Conservation (phyloP, 2,329 filamentous ascomycete genomes). For the Penicillium sclerotigenum region DNA sequence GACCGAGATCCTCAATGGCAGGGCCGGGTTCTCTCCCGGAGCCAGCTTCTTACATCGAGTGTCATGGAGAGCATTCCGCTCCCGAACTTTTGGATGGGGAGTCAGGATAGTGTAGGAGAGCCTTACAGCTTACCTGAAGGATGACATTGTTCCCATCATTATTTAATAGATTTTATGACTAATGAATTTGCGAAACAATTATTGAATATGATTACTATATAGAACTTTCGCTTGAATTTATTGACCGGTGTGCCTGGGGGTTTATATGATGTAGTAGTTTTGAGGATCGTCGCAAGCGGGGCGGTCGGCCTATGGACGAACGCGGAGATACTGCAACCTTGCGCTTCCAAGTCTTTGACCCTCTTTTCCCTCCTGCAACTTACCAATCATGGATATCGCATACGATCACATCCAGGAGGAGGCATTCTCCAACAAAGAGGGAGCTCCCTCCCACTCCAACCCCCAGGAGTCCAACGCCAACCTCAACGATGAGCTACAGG, state of each 20-base stretch:
- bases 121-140: slow-evolving; percentile 33
- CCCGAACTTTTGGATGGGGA: slow-evolving; percentile 39
- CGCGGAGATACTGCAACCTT: slow-evolving; percentile 24
- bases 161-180: slow-evolving; percentile 14
- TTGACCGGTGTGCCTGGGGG: background rate
- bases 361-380: slow-evolving; percentile 1
- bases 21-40: slow-evolving; percentile 30
- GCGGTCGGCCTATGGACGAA: slow-evolving; percentile 34
- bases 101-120: slow-evolving; percentile 39
- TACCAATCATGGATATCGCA: slow-evolving; percentile 75
- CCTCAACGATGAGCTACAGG: slow-evolving; percentile 84
- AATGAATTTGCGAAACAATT: slow-evolving; percentile 5
- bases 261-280: background rate
- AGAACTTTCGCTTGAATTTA: background rate
- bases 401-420: slow-evolving; percentile 97
- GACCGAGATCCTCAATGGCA: slow-evolving; percentile 22
- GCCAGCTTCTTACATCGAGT: slow-evolving; percentile 41
- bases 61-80: slow-evolving; percentile 45
- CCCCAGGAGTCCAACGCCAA: slow-evolving; percentile 44
- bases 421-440: slow-evolving; percentile 58
- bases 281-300: slow-evolving; percentile 20
- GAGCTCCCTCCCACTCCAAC: slow-evolving; percentile 42
- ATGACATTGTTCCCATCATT: slow-evolving; percentile 3
- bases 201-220: background rate
- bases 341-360: slow-evolving; percentile 14